These are phyloP conservation scores for Melastoma malabathricum DNA, from an alignment of 345 rosid genomes.

Conservation along the genomic window DNA sequence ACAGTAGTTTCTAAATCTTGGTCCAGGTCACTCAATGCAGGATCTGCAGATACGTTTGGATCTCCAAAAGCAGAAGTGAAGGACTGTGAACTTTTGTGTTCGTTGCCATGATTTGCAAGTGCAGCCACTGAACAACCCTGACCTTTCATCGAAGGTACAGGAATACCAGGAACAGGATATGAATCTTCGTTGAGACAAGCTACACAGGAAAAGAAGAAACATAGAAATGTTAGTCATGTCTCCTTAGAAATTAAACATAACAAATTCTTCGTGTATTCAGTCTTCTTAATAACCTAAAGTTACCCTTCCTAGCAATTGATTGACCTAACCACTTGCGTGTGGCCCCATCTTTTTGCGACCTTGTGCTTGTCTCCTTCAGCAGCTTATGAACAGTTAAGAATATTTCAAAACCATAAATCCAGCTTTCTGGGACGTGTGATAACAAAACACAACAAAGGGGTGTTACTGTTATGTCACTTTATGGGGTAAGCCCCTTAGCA, in stretches of 20 bases:
- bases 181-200: slow-evolving; percentile 84
- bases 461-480: no score
- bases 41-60: slow-evolving; percentile 22
- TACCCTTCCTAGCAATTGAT: slow-evolving; percentile 72
- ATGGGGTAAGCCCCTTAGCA: no score
- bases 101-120: slow-evolving; percentile 42
- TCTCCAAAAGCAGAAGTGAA: slow-evolving; percentile 27
- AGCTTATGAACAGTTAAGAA: slow-evolving; percentile 50
- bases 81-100: slow-evolving; percentile 22
- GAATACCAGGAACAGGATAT: slow-evolving; percentile 56
- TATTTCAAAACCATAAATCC: background rate
- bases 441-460: background rate
- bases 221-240: slow-evolving; percentile 14
- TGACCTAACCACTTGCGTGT: slow-evolving; percentile 83
- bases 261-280: background rate
- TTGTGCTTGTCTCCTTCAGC: slow-evolving; percentile 90
- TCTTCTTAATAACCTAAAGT: slow-evolving; percentile 3
- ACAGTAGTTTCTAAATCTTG: slow-evolving; percentile 61
- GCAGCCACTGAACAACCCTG: slow-evolving; percentile 16
- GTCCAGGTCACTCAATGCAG: slow-evolving; percentile 33
- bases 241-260: slow-evolving; percentile 1
- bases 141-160: slow-evolving; percentile 29
- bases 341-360: slow-evolving; percentile 89
- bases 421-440: background rate
- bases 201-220: slow-evolving; percentile 32